Percentiles rank a stretch among this genome's conserved stretches.
Evolutionary conservation across 106 monocot genomes (phyloP).

Genomic region (Dioscorea dumetorum): DNA sequence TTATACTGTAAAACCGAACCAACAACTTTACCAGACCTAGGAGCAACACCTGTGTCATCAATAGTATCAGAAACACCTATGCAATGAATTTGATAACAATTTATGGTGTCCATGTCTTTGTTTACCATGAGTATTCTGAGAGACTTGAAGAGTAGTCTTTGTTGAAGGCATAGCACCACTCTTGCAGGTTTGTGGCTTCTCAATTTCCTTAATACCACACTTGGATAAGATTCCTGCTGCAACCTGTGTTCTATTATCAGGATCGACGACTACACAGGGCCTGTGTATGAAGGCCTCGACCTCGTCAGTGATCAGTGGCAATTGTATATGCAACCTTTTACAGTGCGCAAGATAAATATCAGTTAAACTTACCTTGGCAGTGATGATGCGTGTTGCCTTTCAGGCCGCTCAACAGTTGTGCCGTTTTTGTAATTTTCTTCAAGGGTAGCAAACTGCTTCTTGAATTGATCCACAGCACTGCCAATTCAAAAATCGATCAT

Average conservation of each 20-base stretch:
- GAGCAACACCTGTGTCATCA: conserved; percentile 21
- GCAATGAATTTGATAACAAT: too few relatives aligned
- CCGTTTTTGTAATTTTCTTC: conserved; percentile 84
- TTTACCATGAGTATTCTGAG: conserved; percentile 32
- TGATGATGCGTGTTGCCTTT: conserved; percentile 76
- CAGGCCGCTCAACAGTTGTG: conserved; percentile 48
- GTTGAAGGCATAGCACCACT: conserved; percentile 12
- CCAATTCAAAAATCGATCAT: background rate
- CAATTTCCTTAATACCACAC: conserved; percentile 42
- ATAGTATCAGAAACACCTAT: too few relatives aligned
- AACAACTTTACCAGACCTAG: conserved; percentile 41
- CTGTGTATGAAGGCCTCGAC: conserved; percentile 10
- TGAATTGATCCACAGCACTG: conserved; percentile 96
- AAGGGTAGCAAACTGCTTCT: conserved; percentile 94
- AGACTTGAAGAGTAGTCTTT: conserved; percentile 43
- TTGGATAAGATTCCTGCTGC: conserved; percentile 36
- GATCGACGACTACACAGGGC: conserved; percentile 31
- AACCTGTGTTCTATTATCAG: conserved; percentile 30
- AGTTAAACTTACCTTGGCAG: conserved; percentile 59
- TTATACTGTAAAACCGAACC: conserved; percentile 26
- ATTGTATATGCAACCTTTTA: too few relatives aligned
- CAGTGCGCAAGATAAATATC: too few relatives aligned
- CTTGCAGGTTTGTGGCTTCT: conserved; percentile 14
- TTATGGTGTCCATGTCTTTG: background rate
- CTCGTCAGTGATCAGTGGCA: too few relatives aligned